Conservation (phyloP, 495 filamentous ascomycete genomes). For the Lentithecium fluviatile region DNA sequence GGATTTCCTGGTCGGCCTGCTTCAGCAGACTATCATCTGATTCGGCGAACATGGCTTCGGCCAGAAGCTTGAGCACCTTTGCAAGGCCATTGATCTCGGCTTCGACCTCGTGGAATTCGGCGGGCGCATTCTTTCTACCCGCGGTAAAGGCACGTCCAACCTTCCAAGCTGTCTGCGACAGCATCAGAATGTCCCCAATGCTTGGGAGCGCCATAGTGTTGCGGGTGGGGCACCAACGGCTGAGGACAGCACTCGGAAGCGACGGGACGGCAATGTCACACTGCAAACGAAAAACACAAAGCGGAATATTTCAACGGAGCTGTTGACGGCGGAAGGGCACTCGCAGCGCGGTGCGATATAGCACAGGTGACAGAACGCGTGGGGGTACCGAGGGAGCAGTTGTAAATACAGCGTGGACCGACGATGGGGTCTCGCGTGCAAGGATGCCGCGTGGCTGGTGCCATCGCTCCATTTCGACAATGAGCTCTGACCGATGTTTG, state of each 20-base stretch:
- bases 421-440: neutral
- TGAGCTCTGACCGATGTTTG: slow-evolving; percentile 17
- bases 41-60: slow-evolving; percentile 41
- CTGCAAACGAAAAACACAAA: too few relatives aligned
- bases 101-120: slow-evolving; percentile 47
- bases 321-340: neutral
- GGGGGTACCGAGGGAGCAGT: neutral
- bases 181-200: slow-evolving; percentile 47
- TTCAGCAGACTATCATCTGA: slow-evolving; percentile 40
- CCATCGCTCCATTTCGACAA: neutral
- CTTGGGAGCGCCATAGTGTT: slow-evolving; percentile 33
- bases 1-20: slow-evolving; percentile 37
- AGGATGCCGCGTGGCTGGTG: neutral
- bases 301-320: too few relatives aligned
- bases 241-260: too few relatives aligned
- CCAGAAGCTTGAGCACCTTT: slow-evolving; percentile 43
- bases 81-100: slow-evolving; percentile 42
- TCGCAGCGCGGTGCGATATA: neutral
- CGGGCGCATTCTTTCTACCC: slow-evolving; percentile 42
- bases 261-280: too few relatives aligned
- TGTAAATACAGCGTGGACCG: neutral
- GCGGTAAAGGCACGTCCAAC: slow-evolving; percentile 47
- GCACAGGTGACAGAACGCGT: neutral
- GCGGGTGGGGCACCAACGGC: neutral
- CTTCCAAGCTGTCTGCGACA: slow-evolving; percentile 46